Evolutionary conservation across 164 flowering plant genomes (phyloP), one percentile per base, ranked within the genome.

Genomic region (Macadamia tetraphylla): DNA sequence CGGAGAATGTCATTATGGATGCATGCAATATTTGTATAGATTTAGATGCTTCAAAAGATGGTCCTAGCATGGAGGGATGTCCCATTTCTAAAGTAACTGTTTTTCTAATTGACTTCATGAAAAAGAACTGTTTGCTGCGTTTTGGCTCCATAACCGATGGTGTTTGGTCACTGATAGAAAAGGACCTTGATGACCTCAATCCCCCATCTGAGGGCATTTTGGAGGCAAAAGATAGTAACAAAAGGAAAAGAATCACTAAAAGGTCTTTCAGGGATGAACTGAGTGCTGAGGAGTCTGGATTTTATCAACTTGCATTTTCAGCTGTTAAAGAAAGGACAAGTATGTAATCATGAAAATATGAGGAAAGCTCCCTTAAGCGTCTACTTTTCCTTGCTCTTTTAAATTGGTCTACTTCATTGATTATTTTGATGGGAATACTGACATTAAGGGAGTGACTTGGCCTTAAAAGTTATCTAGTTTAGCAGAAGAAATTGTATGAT

Each of bases 81-180:
- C 87, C 89, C 23, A 68, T 88, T 62, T 75, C 85, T 6, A 86
- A 86, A 80, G 85, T 95, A 60, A 71, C 87, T 0, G 83, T 91
- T 70, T 72, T 95, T 59, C 67, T 95, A 63, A 72, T 82, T 44
- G 94, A 95, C 68, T 74, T 79, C 0, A 73, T 55, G 75, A 85
- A 78, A 73, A 84, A 87, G 64, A 85, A 86, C 60, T 92, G 98
- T 78, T 67, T 73, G n/a, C 71, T 92, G 67, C 80, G 63, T 42
- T 80, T 78, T 49, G 65, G 87, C 62, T 67, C 79, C 29, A 61
- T 76, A 35, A 87, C 89, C 31, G 60, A 79, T 29, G 95, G 97
- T 51, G 86, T 86, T 59, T 92, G 97, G 97, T 88, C 97, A 6
- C 72, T 83, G 32, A 76, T 94, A 65, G 97, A 91, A 64, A 84